phyloP scores from a whole-genome alignment of 2,329 filamentous ascomycete species.

The Chrysoporthe austroafricana region DNA sequence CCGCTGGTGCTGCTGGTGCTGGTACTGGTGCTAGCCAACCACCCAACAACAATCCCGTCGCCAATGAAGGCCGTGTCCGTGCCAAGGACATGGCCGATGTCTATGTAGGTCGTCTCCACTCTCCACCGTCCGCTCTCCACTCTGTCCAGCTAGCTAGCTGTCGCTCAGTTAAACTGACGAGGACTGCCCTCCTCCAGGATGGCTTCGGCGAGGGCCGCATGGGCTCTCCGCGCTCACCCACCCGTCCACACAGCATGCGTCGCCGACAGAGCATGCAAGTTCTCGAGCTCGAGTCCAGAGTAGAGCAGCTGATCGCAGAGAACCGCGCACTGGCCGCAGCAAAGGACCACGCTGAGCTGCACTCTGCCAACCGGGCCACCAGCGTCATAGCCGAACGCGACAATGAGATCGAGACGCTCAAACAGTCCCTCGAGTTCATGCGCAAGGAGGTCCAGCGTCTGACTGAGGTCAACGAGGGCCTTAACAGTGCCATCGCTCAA shows the following conservation, averaged over 20 bases:
- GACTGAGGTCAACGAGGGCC: conserved; percentile 79
- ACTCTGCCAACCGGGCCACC: conserved; percentile 67
- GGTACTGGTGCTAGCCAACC: conserved; percentile 23
- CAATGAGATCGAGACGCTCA: conserved; percentile 81
- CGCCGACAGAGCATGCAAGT: conserved; percentile 97
- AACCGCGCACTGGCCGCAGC: conserved; percentile 80
- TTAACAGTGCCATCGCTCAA: conserved; percentile 76
- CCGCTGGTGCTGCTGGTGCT: conserved; percentile 11
- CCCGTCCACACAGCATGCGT: conserved; percentile 91
- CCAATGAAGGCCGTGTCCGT: conserved; percentile 85
- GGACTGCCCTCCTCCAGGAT: conserved; percentile 61
- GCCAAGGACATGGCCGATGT: conserved; percentile 88
- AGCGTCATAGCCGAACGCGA: conserved; percentile 79
- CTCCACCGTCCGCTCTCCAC: conserved; percentile 14
- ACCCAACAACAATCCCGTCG: conserved; percentile 65
- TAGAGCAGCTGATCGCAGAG: conserved; percentile 84
- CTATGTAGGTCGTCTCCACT: conserved; percentile 71
- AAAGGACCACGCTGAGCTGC: conserved; percentile 69
- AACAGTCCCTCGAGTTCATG: conserved; percentile 76
- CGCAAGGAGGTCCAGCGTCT: conserved; percentile 82
- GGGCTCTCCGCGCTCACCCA: conserved; percentile 88
- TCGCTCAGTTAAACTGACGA: conserved; percentile 28
- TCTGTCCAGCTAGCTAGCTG: not conserved
- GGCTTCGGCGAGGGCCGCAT: conserved; percentile 88
- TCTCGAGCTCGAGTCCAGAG: conserved; percentile 82